Conservation (phyloP, 257 asterid genomes). For the Solanum bulbocastanum region DNA sequence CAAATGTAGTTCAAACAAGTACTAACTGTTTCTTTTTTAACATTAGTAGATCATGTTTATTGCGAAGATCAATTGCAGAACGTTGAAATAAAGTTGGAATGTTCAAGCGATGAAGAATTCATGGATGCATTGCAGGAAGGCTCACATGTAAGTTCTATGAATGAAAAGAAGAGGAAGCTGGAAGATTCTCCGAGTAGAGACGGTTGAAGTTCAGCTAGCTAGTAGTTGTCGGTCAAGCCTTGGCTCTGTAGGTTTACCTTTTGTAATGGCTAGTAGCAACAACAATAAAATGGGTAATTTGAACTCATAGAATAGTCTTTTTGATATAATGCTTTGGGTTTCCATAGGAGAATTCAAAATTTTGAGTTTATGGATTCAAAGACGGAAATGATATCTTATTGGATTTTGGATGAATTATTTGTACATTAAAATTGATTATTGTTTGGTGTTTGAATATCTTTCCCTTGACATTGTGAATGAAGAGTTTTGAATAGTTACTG, state of each 20-base stretch:
- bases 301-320: background rate
- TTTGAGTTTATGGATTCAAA: background rate
- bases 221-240: background rate
- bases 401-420: background rate
- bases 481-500: background rate
- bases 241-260: background rate
- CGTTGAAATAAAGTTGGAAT: conserved; percentile 30
- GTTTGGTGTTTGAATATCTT: background rate
- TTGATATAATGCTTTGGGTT: background rate
- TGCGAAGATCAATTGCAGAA: conserved; percentile 44
- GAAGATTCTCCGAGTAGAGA: conserved; percentile 6
- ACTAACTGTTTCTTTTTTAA: background rate
- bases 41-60: conserved; percentile 9
- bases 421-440: background rate
- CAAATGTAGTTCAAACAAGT: background rate
- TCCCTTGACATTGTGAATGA: background rate
- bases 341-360: background rate
- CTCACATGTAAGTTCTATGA: conserved; percentile 24
- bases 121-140: conserved; percentile 31
- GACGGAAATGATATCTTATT: background rate
- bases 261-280: background rate
- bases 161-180: conserved; percentile 31
- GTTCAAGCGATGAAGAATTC: conserved; percentile 40
- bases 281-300: background rate
- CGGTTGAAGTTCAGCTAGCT: background rate